Evolutionary conservation across 192 early-diverging fungal genomes (phyloP).

Genomic region (Backusella mclennaniae): DNA sequence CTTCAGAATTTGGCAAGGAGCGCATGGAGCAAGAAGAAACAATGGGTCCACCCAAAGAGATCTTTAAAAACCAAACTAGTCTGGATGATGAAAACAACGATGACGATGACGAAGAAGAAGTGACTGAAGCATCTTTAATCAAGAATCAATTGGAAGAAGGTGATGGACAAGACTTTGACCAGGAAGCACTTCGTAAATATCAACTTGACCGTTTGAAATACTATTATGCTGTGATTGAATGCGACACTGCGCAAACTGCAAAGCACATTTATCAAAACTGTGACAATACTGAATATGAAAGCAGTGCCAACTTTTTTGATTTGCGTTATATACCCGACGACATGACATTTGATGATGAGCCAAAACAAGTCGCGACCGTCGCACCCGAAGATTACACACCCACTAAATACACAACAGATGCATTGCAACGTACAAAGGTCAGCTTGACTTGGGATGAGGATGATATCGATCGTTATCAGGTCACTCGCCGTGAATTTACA

Average conservation of each 20-base stretch:
- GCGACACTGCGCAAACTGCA: slow-evolving; percentile 83
- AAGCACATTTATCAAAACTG: slow-evolving; percentile 74
- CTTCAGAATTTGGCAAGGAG: slow-evolving; percentile 87
- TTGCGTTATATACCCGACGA: slow-evolving; percentile 91
- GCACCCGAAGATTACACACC: slow-evolving; percentile 71
- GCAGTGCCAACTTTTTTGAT: slow-evolving; percentile 90
- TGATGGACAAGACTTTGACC: slow-evolving; percentile 79
- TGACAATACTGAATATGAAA: slow-evolving; percentile 93
- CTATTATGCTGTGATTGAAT: slow-evolving; percentile 95
- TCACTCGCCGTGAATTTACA: slow-evolving; percentile 81
- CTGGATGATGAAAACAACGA: slow-evolving; percentile 20
- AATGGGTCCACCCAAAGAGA: slow-evolving; percentile 75
- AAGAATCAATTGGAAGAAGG: slow-evolving; percentile 53
- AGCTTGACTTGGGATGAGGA: slow-evolving; percentile 96
- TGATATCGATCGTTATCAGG: slow-evolving; percentile 76
- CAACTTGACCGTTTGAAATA: slow-evolving; percentile 88
- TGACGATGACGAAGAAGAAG: slow-evolving; percentile 38
- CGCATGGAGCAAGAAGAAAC: slow-evolving; percentile 64
- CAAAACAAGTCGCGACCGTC: slow-evolving; percentile 56
- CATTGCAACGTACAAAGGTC: slow-evolving; percentile 90
- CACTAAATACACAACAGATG: slow-evolving; percentile 70
- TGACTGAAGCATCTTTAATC: slow-evolving; percentile 46
- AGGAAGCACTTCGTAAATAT: slow-evolving; percentile 81
- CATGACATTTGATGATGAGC: slow-evolving; percentile 79
- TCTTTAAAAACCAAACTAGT: slow-evolving; percentile 47